These are phyloP conservation scores for Stephanodiscus minutulus DNA, from an alignment of 108 stramenopile species.

Conservation along the genomic window DNA sequence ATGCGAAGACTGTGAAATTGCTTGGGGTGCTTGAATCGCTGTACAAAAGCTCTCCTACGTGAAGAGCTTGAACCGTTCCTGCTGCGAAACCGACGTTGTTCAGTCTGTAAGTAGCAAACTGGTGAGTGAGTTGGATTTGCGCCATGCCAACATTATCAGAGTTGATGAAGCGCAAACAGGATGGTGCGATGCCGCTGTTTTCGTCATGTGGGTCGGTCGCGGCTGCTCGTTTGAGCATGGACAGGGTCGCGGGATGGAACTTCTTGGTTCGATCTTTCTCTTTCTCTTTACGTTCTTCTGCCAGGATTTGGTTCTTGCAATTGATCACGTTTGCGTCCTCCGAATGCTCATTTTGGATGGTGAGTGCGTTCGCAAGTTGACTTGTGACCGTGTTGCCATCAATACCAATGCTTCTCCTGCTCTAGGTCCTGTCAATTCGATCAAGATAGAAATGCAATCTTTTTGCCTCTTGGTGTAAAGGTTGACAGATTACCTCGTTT, in stretches of 20 bases:
- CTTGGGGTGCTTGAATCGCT: no score
- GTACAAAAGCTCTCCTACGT: background rate
- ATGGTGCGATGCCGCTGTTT: background rate
- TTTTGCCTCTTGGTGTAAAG: no score
- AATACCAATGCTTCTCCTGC: no score
- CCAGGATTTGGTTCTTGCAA: no score
- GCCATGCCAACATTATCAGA: background rate
- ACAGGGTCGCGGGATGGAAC: background rate
- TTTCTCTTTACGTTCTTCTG: slow-evolving; percentile 5
- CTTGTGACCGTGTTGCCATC: no score
- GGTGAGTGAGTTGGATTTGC: background rate
- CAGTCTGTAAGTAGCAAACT: background rate
- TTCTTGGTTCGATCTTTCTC: slow-evolving; percentile 21
- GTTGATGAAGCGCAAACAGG: slow-evolving; percentile 1
- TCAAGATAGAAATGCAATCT: no score
- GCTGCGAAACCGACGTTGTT: background rate
- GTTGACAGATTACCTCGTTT: no score
- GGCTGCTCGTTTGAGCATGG: background rate
- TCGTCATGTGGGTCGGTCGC: background rate
- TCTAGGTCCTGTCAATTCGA: no score
- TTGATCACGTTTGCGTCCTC: no score
- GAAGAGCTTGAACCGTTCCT: slow-evolving; percentile 7
- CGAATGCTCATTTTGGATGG: no score
- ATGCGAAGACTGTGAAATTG: no score
- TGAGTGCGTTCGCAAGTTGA: no score